A percentile compares a stretch with the other conserved stretches of the same genome.
Evolutionary conservation across 768 basidiomycete species (phyloP).

Genomic region (Hortiboletus flavorubellus): DNA sequence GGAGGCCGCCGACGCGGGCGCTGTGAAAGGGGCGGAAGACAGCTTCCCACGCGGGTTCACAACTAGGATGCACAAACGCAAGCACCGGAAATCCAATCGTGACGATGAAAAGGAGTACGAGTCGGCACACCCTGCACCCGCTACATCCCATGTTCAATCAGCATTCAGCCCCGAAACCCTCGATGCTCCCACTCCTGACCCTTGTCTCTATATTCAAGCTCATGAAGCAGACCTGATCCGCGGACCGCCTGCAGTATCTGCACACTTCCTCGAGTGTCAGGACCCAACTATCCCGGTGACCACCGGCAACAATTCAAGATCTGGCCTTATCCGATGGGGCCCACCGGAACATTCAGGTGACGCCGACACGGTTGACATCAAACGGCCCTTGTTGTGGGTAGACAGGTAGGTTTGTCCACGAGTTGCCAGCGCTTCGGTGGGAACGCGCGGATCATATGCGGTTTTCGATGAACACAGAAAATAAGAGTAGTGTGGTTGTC

Average conservation of each 20-base stretch:
- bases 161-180: neutral
- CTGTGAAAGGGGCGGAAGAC: no score
- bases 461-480: conserved; percentile 2
- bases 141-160: conserved; percentile 1
- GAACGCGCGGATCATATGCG: conserved; percentile 5
- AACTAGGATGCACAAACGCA: conserved; percentile 25
- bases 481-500: conserved; percentile 8
- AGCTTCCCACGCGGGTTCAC: neutral
- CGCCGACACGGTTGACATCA: neutral
- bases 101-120: conserved; percentile 11
- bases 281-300: conserved; percentile 4
- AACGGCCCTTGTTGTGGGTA: conserved; percentile 51
- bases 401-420: conserved; percentile 68
- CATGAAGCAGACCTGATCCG: conserved; percentile 73
- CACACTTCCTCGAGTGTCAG: conserved; percentile 34
- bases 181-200: conserved; percentile 15
- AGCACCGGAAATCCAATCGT: conserved; percentile 15
- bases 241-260: conserved; percentile 42
- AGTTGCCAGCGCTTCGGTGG: conserved; percentile 7
- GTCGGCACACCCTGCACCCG: neutral
- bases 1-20: no score
- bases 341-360: conserved; percentile 10
- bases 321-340: conserved; percentile 36
- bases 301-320: conserved; percentile 18
- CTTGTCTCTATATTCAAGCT: conserved; percentile 55